phyloP scores from a whole-genome alignment of 441 rosid genomes.

The Sinapis alba region DNA sequence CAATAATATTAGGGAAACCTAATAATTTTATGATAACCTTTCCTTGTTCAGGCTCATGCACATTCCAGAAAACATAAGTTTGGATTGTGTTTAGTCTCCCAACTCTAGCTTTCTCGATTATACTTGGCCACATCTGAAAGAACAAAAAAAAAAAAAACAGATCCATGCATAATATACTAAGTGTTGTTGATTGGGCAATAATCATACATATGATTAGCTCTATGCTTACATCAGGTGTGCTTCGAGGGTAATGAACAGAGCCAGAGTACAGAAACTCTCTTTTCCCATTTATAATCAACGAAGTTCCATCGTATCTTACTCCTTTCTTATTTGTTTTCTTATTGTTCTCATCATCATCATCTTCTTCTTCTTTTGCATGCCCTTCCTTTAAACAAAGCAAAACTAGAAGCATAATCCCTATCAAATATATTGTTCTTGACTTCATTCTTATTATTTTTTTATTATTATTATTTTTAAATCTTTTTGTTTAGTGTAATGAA shows the following conservation, averaged over 20 bases:
- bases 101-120: slow-evolving; percentile 36
- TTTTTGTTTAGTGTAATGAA: not conserved
- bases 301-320: slow-evolving; percentile 31
- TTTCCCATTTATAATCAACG: slow-evolving; percentile 33
- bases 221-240: slow-evolving; percentile 32
- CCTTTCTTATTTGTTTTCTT: slow-evolving; percentile 19
- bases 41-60: slow-evolving; percentile 44
- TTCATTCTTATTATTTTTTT: slow-evolving; percentile 9
- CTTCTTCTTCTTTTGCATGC: slow-evolving; percentile 1
- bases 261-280: slow-evolving; percentile 32
- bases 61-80: slow-evolving; percentile 50
- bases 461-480: not conserved
- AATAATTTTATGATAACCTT: slow-evolving; percentile 16
- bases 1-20: not conserved
- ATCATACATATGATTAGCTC: not conserved
- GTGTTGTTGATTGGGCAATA: slow-evolving; percentile 1
- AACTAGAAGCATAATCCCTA: slow-evolving; percentile 26
- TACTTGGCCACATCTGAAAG: slow-evolving; percentile 44
- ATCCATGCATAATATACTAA: not conserved
- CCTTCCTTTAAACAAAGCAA: slow-evolving; percentile 14
- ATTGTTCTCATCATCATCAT: slow-evolving; percentile 4
- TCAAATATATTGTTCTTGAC: slow-evolving; percentile 25
- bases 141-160: not conserved
- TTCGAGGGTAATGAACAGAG: slow-evolving; percentile 42
- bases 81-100: slow-evolving; percentile 46